Evolutionary conservation across 306 rosid species (phyloP), one percentile per base, ranked within the genome.

Genomic region (Cucurbita pepo): DNA sequence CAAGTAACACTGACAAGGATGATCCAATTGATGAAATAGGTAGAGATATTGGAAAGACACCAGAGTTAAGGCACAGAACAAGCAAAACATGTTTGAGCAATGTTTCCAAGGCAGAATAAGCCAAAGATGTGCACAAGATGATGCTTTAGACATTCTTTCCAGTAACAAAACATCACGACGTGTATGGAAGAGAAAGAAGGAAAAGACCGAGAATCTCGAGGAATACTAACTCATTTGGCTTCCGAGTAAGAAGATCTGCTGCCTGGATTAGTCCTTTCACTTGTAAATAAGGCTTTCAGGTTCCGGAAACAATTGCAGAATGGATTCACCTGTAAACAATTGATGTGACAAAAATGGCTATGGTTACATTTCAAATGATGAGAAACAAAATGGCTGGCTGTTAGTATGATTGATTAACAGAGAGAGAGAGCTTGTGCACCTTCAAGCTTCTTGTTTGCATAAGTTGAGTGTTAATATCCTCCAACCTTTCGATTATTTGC

Each of bases 381-480:
- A 22, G 52, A 41, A 43, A 51, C 25, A 60, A 62, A 38, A 15
- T 38, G 5, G 21, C 22, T 38, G 5, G 21, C 22, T 43, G 62
- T 56, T 56, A 56, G 10, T 34, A 59, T 13, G 22, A 5, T 40
- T 18, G 51, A 63, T 5, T 4, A 9, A 38, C 25, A 15, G 5
- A 56, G 22, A 82, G 58, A 69, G n/a, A 52, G 51, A 88, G 51
- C 15, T n/a, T 41, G 55, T 47, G 43, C 13, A 67, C 98, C 98
- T 93, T 93, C 97, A 96, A 90, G 75, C 82, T 90, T 73, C 88
- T 73, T 80, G 81, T 85, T 47, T 86, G 90, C 67, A 77, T 79
- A 37, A 87, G 45, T 58, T 75, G 72, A 83, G 75, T 75, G 84
- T 83, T 54, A 37, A 90, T 90, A 75, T 85, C 71, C 62, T 93